phyloP scores from a whole-genome alignment of 2,329 filamentous ascomycete species.

The Tolypocladium endophyticum region DNA sequence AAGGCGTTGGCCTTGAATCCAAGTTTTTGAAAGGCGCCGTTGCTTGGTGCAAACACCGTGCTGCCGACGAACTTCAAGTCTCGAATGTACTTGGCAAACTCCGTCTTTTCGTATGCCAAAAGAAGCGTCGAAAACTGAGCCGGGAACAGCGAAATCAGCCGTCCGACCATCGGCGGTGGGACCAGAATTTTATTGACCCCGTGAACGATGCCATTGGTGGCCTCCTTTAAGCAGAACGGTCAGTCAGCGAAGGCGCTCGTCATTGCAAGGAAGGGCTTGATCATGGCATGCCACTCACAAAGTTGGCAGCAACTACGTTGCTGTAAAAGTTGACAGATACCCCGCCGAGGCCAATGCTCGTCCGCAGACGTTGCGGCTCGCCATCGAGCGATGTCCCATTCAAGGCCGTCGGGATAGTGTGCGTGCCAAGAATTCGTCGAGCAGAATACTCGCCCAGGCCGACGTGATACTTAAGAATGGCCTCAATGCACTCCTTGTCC shows the following conservation, averaged over 20 bases:
- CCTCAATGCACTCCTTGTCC: conserved; percentile 58
- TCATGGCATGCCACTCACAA: conserved; percentile 37
- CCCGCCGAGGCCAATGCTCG: conserved; percentile 51
- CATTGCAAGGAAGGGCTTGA: not conserved
- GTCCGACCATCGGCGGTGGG: conserved; percentile 56
- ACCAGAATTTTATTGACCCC: conserved; percentile 64
- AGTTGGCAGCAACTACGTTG: conserved; percentile 57
- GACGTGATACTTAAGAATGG: conserved; percentile 66
- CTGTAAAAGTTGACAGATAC: conserved; percentile 69
- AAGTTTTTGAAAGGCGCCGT: conserved; percentile 68
- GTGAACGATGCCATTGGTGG: conserved; percentile 74
- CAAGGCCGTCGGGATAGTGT: conserved; percentile 65
- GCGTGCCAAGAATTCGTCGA: conserved; percentile 51
- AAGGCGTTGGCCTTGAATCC: conserved; percentile 69
- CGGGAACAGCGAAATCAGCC: conserved; percentile 54
- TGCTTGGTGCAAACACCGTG: conserved; percentile 74
- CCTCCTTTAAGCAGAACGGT: conserved; percentile 33
- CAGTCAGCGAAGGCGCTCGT: conserved; percentile 1
- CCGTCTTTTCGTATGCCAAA: conserved; percentile 64
- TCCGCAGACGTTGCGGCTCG: conserved; percentile 61
- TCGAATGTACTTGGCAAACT: conserved; percentile 52
- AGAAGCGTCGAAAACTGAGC: conserved; percentile 68
- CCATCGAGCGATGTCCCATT: conserved; percentile 49
- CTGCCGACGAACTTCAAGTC: conserved; percentile 46
- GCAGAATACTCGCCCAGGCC: conserved; percentile 57